Base-by-base conservation (phyloP, 768 basidiomycete species). In the Naematelia aurantialba region DNA sequence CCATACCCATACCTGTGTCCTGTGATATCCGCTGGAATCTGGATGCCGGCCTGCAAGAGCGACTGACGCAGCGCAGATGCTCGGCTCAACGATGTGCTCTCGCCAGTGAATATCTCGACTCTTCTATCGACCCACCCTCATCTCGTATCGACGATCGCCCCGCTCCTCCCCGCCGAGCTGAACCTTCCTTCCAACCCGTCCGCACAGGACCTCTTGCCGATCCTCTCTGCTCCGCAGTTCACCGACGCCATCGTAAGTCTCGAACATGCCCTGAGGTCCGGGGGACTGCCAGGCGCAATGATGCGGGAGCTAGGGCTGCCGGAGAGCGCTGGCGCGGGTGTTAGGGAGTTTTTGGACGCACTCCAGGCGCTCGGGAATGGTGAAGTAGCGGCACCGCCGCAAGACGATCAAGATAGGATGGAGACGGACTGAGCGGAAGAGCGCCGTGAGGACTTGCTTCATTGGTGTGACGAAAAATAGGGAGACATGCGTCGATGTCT, bases 221-320 rank as follows among this genome's bases (percentile, higher is more conserved):
- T 92, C 64, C 84, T 93, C 60, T 83, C 85, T 77, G 89, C 88
- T 1, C 87, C 89, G 0, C 91, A 89, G 67, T 91, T 93, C 78
- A 86, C 87, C 60, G 79, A 84, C 4, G 87, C 89, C 1, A 88
- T 92, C 19, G 79, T 83, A 2, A 88, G 83, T 72, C 83, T 96
- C 48, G 91, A 96, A 72, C 85, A 87, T 69, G 91, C 90, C 4
- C 80, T 96, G 55, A 80, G 86, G 51, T 91, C 88, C 0, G 91
- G 91, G 5, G 73, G 72, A 10, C 77, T 90, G 52, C 79, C 92
- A 1, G 86, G 85, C 4, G 84, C 82, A 0, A 80, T 93, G 19
- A 89, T 94, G 58, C 80, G 85, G 30, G 83, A 85, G 24, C 80
- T 96, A 5, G 91, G 91, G 1, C 78, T 96, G 34, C 89, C 89